Evolutionary conservation across 768 basidiomycete species (phyloP), one percentile per base, ranked within the genome.

Genomic region (Termitomyces sp.): DNA sequence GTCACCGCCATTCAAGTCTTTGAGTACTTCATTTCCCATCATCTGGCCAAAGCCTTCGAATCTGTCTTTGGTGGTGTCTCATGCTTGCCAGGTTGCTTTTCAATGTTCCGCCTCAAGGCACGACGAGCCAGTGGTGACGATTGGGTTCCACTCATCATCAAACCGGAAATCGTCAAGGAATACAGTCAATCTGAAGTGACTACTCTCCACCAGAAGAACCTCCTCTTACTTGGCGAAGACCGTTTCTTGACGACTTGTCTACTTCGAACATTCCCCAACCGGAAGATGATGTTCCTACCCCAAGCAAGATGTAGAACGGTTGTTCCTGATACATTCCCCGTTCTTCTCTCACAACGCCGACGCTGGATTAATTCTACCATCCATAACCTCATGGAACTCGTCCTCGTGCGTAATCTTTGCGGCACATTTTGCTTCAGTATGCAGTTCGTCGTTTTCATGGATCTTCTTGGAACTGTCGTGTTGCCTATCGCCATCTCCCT

Each of bases 351-450:
- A 1, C 97, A 99, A 72, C 93, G 97, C 36, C 89, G 97, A 20
- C 89, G 97, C 59, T 99, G 97, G 97, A 98, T 99, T 78, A 98
- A 98, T 75, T 98, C 96, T 16, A 98, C 97, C 0, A 92, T 99
- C 55, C 97, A 98, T 79, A 98, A 99, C 73, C 86, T 99, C 55
- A 98, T 98, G 95, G 97, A 99, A 74, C 89, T 99, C 42, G 93
- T 98, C 39, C 87, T 93, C 63, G 97, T 99, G 44, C 92, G 92
- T 66, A 94, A 99, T 71, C 84, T 98, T 16, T 98, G 97, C 74
- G 97, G 97, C 39, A 98, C 96, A 35, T 99, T 99, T 76, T 99
- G 97, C 81, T 98, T 98, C 78, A 97, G 94, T 76, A 98, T 98
- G 96, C 97, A 98, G 73, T 98, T 98, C 74, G 89, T 98, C 73